Evolutionary conservation across 1,284 basidiomycete species (phyloP).

Genomic region (Ceraceosorus guamensis): DNA sequence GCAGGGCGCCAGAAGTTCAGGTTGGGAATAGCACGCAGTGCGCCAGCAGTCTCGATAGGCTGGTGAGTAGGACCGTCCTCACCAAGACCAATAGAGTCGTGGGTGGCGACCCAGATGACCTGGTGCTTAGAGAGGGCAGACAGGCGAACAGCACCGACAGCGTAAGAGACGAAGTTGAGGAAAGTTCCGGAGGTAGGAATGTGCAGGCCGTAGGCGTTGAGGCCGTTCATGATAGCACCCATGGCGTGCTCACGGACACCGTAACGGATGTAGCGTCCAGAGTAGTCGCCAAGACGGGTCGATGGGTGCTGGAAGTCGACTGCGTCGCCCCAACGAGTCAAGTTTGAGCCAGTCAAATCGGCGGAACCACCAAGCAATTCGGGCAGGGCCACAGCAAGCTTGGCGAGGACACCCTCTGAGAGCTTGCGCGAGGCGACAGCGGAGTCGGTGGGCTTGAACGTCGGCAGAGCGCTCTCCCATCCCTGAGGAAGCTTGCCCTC

Average conservation of each 20-base stretch:
- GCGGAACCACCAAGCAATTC: conserved; percentile 76
- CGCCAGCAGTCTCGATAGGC: conserved; percentile 78
- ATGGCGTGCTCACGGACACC: conserved; percentile 96
- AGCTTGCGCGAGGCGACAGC: conserved; percentile 87
- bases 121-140: conserved; percentile 82
- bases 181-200: conserved; percentile 58
- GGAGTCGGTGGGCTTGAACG: conserved; percentile 70
- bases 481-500: conserved; percentile 70
- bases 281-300: conserved; percentile 73
- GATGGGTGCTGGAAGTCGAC: conserved; percentile 82
- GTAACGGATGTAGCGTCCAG: conserved; percentile 85
- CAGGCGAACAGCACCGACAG: conserved; percentile 80
- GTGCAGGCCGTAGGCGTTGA: conserved; percentile 77
- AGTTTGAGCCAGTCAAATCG: conserved; percentile 84
- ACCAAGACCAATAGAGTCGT: conserved; percentile 51
- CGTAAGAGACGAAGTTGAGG: conserved; percentile 86
- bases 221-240: conserved; percentile 88
- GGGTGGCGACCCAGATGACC: conserved; percentile 82
- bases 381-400: conserved; percentile 67
- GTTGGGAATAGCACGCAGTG: conserved; percentile 83
- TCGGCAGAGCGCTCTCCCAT: conserved; percentile 74
- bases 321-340: conserved; percentile 70
- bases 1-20: conserved; percentile 64
- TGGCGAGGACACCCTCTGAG: conserved; percentile 78
- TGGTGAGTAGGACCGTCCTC: conserved; percentile 97